These are phyloP conservation scores for Madurella fahalii DNA, from an alignment of 2,329 filamentous ascomycete genomes.

Conservation along the genomic window DNA sequence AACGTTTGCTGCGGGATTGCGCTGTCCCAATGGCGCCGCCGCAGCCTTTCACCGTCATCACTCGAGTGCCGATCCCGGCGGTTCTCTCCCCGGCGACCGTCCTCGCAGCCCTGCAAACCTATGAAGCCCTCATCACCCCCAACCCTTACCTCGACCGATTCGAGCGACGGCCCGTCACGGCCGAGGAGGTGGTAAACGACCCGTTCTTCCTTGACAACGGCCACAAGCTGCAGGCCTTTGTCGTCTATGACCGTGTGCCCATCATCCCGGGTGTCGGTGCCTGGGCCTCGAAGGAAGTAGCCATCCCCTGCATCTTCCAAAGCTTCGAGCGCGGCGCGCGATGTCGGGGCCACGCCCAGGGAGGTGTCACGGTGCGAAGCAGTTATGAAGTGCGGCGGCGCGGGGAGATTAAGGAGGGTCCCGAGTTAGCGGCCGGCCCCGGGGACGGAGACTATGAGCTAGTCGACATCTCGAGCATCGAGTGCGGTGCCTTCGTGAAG, in stretches of 20 bases:
- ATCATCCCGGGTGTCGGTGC: conserved; percentile 39
- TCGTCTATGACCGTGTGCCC: conserved; percentile 34
- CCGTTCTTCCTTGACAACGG: conserved; percentile 39
- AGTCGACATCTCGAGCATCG: conserved; percentile 33
- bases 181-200: conserved; percentile 36
- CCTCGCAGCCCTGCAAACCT: conserved; percentile 38
- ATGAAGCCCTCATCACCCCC: conserved; percentile 39
- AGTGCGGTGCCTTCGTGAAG: conserved; percentile 33
- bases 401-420: conserved; percentile 20
- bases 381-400: conserved; percentile 32
- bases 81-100: conserved; percentile 36
- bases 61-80: conserved; percentile 41
- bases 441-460: conserved; percentile 30
- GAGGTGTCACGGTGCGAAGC: conserved; percentile 41
- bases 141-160: conserved; percentile 38
- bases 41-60: conserved; percentile 33
- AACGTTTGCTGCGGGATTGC: too few species aligned
- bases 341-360: conserved; percentile 41
- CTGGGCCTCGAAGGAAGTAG: conserved; percentile 35
- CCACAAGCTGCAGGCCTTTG: conserved; percentile 29
- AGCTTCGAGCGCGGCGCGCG: conserved; percentile 38
- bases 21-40: conserved; percentile 28
- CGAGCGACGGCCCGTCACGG: conserved; percentile 33
- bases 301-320: conserved; percentile 43
- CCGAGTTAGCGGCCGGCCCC: conserved; percentile 1